phyloP scores from a whole-genome alignment of 2,329 filamentous ascomycete genomes.

The Teratosphaeriaceae sp. region DNA sequence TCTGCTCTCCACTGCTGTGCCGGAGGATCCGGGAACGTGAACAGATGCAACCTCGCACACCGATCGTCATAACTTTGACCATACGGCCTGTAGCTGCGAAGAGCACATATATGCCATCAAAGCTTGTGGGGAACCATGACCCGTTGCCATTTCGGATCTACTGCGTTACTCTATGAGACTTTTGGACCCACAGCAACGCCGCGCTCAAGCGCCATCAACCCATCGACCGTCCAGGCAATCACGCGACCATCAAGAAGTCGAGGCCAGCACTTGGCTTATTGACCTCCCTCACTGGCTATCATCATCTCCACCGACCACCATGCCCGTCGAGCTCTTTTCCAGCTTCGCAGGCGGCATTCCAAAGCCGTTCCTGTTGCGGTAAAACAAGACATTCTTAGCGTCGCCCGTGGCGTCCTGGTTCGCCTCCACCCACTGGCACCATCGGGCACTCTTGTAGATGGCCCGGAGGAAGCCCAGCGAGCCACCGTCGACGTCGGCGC shows the following conservation, averaged over 20 bases:
- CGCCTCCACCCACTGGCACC: slow-evolving; percentile 98
- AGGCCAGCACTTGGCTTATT: neutral
- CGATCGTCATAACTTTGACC: no score
- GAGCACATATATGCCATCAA: no score
- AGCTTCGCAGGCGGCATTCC: slow-evolving; percentile 51
- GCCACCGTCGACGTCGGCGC: slow-evolving; percentile 70
- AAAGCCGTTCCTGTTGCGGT: slow-evolving; percentile 86
- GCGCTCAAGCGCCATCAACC: neutral
- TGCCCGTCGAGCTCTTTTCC: neutral
- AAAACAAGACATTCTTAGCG: slow-evolving; percentile 83
- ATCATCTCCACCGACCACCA: neutral
- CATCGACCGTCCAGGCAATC: neutral
- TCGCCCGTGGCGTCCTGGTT: slow-evolving; percentile 73
- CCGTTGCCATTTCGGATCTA: no score
- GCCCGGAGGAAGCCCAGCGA: slow-evolving; percentile 75
- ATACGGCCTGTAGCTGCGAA: no score
- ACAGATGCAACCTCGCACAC: no score
- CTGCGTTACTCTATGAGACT: no score
- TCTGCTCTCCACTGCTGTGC: no score
- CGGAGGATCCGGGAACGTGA: no score
- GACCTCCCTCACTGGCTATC: neutral
- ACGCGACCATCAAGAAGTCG: neutral
- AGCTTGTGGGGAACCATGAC: no score
- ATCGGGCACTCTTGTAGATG: slow-evolving; percentile 72
- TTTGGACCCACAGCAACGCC: neutral